Base-by-base conservation (phyloP, 306 rosid species). In the Urtica urens region DNA sequence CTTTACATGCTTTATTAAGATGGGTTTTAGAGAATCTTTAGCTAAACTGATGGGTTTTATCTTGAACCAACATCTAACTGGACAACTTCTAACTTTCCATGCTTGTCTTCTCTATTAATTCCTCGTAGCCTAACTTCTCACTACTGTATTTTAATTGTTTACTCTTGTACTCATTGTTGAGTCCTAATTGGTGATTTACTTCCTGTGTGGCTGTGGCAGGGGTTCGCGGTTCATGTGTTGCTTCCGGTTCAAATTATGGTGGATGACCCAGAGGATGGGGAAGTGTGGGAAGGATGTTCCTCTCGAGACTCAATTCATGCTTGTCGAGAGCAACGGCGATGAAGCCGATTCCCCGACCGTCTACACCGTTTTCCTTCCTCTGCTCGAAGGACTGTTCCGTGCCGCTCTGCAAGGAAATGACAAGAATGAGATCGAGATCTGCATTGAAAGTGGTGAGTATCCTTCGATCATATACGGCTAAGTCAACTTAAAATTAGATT, bases 211-310 rank as follows among this genome's bases (percentile, higher is more conserved):
- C n/a, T 37, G 17, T 27, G 30, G 18, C 57, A 90, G 99, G 75
- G 99, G 70, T 23, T 73, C 62, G 1, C 79, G 94, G 15, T 90
- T 90, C 76, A 44, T 85, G 79, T 81, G 95, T 64, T 79, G 82
- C 42, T 90, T 90, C 60, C 92, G 99, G 31, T 90, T 90, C 80
- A 85, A 85, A 77, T 67, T 90, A 54, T 90, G 99, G 99, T 90
- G 99, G 99, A 90, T 90, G 99, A 85, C 99, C n/a, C 99, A 92
- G 37, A 85, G 93, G 53, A 85, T 82, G 93, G 99, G 99, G 54
- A 75, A 74, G 15, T 75, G 73, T 65, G 99, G 94, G 40, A 75
- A 56, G 63, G 99, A 92, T 53, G 68, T 92, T 52, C 99, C 99
- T 38, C 49, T 92, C 31, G 99, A 92, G 80, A 92, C 99, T 10